Evolutionary conservation across 257 asterid species (phyloP), one percentile per base, ranked within the genome.

Genomic region (Solanum corneliomulleri): DNA sequence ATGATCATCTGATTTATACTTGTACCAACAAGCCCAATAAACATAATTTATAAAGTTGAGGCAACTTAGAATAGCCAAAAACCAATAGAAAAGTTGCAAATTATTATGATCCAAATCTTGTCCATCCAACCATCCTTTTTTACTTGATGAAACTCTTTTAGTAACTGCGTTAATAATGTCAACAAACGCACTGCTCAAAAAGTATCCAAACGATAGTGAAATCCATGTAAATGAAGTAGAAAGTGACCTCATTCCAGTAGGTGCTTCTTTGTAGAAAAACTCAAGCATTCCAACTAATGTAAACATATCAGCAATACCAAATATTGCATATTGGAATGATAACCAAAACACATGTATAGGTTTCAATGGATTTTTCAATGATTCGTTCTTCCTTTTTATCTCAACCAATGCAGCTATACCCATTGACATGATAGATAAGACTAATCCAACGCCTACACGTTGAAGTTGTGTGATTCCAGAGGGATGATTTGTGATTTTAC

Each of bases 261-360:
- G 97, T 0, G 97, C 97, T 70, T 95, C 97, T 35, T 87, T 92
- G 71, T 94, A 95, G 84, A 94, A 95, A 71, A 95, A 94, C 75
- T 94, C 98, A 88, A 95, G 25, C 84, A 92, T 82, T 16, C 98
- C 98, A 7, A 93, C 94, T 49, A 95, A 71, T 0, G 98, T 90
- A 44, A 94, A 94, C 95, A 95, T 92, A 44, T 95, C 96, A 2
- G 97, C 97, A 33, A 93, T 87, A n/a, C 98, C 98, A 14, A 94
- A 92, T 1, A 95, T 85, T 0, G 94, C 95, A 11, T 94, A 94
- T 70, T 95, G 98, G 52, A 93, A 91, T 0, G 95, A 86, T 4
- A 95, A 86, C 97, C 97, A 95, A 77, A 94, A 94, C 1, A 95
- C 91, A 45, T 94, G 92, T 7, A 94, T 89, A 6, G 94, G 91